These are phyloP conservation scores for Trematosphaeria pertusa DNA, from an alignment of 2,329 filamentous ascomycete species.

Conservation along the genomic window DNA sequence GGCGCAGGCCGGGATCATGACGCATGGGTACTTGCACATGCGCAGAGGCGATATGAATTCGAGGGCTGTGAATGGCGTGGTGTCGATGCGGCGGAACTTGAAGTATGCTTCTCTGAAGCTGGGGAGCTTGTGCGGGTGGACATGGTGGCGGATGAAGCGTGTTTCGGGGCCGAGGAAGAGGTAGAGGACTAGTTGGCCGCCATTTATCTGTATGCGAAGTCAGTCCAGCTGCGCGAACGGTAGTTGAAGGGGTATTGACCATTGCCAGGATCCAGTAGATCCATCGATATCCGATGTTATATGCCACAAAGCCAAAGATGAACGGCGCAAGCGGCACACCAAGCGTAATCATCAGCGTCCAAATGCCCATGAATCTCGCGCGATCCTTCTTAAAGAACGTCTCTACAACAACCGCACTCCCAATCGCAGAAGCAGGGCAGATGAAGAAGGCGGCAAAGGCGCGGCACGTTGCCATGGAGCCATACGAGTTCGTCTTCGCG, in stretches of 20 bases:
- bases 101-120: constrained; percentile 55
- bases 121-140: constrained; percentile 41
- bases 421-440: constrained; percentile 61
- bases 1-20: constrained; percentile 59
- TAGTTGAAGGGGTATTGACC: constrained; percentile 14
- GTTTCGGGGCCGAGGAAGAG: constrained; percentile 60
- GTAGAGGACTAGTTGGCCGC: constrained; percentile 63
- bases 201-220: constrained; percentile 55
- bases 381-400: constrained; percentile 64
- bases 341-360: constrained; percentile 61
- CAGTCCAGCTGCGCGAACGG: constrained; percentile 6
- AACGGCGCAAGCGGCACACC: constrained; percentile 55
- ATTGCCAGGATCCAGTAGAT: constrained; percentile 66
- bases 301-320: constrained; percentile 55
- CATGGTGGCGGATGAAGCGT: constrained; percentile 56
- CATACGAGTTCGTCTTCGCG: constrained; percentile 58
- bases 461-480: constrained; percentile 58
- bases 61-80: constrained; percentile 54
- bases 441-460: constrained; percentile 65
- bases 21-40: constrained; percentile 55
- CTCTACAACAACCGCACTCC: constrained; percentile 64
- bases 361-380: constrained; percentile 64
- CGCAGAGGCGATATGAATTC: constrained; percentile 62
- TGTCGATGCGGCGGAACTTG: constrained; percentile 60
- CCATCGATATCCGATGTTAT: constrained; percentile 63